Percentiles rank a stretch among this genome's conserved stretches.
Conservation (phyloP, 73 alveolate genomes). For the Paramecium octaurelia region DNA sequence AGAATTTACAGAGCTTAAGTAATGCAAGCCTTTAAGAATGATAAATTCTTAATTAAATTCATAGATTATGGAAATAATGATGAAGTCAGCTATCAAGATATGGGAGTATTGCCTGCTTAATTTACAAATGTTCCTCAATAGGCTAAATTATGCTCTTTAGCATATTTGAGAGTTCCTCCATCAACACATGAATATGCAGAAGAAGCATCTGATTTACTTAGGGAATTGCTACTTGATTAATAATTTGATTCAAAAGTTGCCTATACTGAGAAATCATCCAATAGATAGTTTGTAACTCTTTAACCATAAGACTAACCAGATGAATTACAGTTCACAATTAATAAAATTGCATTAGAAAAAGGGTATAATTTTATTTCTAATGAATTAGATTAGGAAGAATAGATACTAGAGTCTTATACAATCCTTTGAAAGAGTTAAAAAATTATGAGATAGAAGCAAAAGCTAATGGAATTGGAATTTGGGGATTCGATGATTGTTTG, state of each 20-base stretch:
- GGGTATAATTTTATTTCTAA: not conserved
- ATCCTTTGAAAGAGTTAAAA: conserved; percentile 10
- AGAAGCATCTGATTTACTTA: conserved; percentile 14
- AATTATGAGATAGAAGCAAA: not conserved
- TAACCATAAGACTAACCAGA: not conserved
- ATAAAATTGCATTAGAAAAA: not conserved
- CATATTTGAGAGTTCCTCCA: conserved; percentile 7
- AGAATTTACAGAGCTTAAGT: not conserved
- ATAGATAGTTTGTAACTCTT: not conserved
- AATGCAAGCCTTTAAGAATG: not conserved
- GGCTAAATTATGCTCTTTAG: not conserved
- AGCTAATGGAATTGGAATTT: not conserved
- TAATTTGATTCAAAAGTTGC: not conserved
- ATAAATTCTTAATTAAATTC: not conserved
- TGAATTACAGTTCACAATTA: not conserved
- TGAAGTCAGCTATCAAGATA: not conserved
- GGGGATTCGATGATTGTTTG: conserved; percentile 24
- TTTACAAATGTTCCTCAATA: not conserved
- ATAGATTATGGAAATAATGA: conserved; percentile 43
- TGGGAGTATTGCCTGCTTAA: conserved; percentile 28
- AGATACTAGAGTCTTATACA: not conserved
- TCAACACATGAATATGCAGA: conserved; percentile 23
- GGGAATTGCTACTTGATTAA: not conserved
- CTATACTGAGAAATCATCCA: not conserved
- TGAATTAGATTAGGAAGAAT: not conserved